phyloP scores from a whole-genome alignment of 306 rosid genomes.

The Inga laurina region DNA sequence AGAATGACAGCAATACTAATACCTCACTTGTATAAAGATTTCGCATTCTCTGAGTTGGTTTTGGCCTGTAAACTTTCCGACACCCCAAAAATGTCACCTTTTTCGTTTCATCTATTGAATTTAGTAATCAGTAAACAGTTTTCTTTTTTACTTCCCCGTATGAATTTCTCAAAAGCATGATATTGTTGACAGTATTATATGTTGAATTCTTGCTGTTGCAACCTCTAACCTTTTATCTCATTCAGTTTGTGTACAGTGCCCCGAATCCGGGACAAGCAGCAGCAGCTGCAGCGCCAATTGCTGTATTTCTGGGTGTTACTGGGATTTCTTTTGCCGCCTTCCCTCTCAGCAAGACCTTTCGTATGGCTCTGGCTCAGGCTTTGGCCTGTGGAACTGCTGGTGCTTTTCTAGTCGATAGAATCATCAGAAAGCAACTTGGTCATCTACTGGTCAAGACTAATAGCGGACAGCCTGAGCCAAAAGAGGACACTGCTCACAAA shows the following conservation, averaged over 20 bases:
- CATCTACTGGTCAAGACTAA: slow-evolving; percentile 69
- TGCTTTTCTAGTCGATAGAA: slow-evolving; percentile 66
- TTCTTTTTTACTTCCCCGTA: not conserved
- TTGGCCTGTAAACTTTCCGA: not conserved
- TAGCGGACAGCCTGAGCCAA: slow-evolving; percentile 40
- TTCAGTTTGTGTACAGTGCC: slow-evolving; percentile 95
- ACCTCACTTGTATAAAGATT: not conserved
- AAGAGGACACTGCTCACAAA: slow-evolving; percentile 47
- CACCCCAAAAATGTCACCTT: not conserved
- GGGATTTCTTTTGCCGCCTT: slow-evolving; percentile 77
- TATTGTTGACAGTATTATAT: not conserved
- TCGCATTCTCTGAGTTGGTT: not conserved
- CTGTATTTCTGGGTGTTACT: slow-evolving; percentile 73
- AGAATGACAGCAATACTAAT: not conserved
- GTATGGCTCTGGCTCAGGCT: slow-evolving; percentile 66
- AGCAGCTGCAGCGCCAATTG: slow-evolving; percentile 92
- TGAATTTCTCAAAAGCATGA: not conserved
- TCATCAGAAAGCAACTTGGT: slow-evolving; percentile 82
- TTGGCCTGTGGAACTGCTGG: slow-evolving; percentile 70
- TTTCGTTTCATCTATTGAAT: not conserved
- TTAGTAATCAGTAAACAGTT: not conserved
- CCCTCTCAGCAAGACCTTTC: slow-evolving; percentile 69
- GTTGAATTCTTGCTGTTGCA: slow-evolving; percentile 27
- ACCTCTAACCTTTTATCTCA: slow-evolving; percentile 3
- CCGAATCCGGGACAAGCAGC: slow-evolving; percentile 97